phyloP scores from a whole-genome alignment of 2,329 filamentous ascomycete genomes.

The Penicillium janthinellum region DNA sequence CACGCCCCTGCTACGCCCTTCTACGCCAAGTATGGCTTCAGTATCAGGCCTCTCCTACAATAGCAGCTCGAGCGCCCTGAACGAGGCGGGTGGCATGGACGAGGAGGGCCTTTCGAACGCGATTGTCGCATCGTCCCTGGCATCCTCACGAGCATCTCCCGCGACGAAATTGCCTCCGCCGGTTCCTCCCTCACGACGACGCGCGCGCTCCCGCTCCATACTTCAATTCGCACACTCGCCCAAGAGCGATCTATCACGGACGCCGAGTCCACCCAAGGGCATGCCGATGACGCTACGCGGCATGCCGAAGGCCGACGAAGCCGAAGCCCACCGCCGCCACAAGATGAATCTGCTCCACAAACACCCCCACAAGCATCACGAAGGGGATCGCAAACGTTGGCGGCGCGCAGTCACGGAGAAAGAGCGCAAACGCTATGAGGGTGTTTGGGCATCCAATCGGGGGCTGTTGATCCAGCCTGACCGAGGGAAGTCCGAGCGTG shows the following conservation, averaged over 20 bases:
- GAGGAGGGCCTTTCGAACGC: conserved; percentile 49
- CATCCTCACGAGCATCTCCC: conserved; percentile 46
- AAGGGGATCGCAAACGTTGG: conserved; percentile 52
- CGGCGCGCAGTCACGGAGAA: conserved; percentile 46
- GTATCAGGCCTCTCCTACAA: conserved; percentile 28
- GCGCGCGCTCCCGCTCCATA: conserved; percentile 40
- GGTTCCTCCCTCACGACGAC: conserved; percentile 41
- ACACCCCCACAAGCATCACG: conserved; percentile 52
- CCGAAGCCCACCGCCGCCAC: conserved; percentile 32
- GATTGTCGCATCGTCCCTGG: conserved; percentile 51
- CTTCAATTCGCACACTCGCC: conserved; percentile 36
- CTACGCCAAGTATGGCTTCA: conserved; percentile 31
- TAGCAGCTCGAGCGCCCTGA: conserved; percentile 29
- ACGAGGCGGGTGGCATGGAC: conserved; percentile 29
- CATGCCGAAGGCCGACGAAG: conserved; percentile 40
- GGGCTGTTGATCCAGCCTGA: conserved; percentile 39
- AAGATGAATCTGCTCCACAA: conserved; percentile 43
- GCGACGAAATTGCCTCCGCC: conserved; percentile 41
- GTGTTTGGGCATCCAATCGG: conserved; percentile 54
- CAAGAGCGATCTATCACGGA: conserved; percentile 33
- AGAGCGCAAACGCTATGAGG: conserved; percentile 53
- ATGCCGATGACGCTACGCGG: conserved; percentile 49
- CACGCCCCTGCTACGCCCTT: conserved; percentile 21
- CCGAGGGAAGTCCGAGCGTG: conserved; percentile 10
- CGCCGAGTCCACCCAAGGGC: conserved; percentile 40